Evolutionary conservation across 768 basidiomycete species (phyloP), one percentile per base, ranked within the genome.

Genomic region (Agaricus subrufescens): DNA sequence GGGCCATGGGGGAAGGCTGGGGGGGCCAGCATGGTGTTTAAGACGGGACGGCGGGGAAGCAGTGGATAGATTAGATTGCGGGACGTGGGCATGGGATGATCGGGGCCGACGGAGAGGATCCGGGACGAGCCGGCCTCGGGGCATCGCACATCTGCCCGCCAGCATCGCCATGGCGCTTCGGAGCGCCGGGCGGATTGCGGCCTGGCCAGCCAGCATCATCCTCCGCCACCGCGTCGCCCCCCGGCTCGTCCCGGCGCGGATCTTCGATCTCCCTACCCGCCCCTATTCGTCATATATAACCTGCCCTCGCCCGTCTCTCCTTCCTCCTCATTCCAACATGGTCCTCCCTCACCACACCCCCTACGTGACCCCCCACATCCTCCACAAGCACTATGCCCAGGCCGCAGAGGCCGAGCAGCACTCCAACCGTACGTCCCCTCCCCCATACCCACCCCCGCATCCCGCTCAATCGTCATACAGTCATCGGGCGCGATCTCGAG

Each of bases 401-500:
- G 75, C 83, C 2, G 74, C 78, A 61, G 89, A 91, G 71, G 72
- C 78, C 58, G 87, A 91, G 69, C 71, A 73, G 56, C 75, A 73
- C 58, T 79, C 77, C 57, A 80, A 75, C 29, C 76, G 88, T 89
- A 73, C 61, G 84, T 75, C 25, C 42, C 43, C 14, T 31, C 50
- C 42, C 45, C 31, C 50, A 29, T 30, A 15, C 60, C 55, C 58
- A 42, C 60, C 47, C 11, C 19, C 45, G 42, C 26, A 43, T 40
- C 4, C 43, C 27, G 53, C 49, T 48, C n/a, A 50, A 48, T 37
- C 53, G 61, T 61, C 48, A 52, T 62, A 59, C 71, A 94, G 92
- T 95, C 69, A 87, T 96, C 65, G 94, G 92, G 65, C 86, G 82
- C 63, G 95, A 98, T 68, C 83, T 98, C 66, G 90, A 94, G 70